Conservation (phyloP, 371 early-diverging fungal genomes). For the Actinomucor elegans region DNA sequence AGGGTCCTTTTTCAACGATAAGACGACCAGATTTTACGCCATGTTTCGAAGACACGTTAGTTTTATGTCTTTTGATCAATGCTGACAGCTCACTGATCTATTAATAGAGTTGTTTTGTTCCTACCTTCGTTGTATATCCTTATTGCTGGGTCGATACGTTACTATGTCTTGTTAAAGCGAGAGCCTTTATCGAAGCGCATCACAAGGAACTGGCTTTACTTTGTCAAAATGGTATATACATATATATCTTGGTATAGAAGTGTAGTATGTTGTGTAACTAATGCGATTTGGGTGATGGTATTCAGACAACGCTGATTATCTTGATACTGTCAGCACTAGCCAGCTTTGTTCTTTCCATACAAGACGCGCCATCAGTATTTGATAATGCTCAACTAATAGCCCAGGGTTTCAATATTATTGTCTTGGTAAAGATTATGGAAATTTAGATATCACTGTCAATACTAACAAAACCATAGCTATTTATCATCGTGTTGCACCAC, state of each 20-base stretch:
- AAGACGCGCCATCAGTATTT: slow-evolving; percentile 4
- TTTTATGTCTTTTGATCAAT: not conserved
- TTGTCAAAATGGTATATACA: slow-evolving; percentile 46
- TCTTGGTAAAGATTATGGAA: slow-evolving; percentile 17
- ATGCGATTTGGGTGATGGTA: no score
- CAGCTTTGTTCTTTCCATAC: slow-evolving; percentile 6
- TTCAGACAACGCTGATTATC: slow-evolving; percentile 7
- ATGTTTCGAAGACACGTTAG: slow-evolving; percentile 63
- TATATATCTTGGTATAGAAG: no score
- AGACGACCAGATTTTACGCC: slow-evolving; percentile 59
- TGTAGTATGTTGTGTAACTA: not conserved
- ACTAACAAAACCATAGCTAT: slow-evolving; percentile 21
- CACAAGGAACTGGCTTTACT: slow-evolving; percentile 33
- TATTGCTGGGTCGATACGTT: slow-evolving; percentile 39
- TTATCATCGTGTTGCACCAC: slow-evolving; percentile 57
- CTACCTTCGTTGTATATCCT: slow-evolving; percentile 42
- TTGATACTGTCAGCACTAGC: slow-evolving; percentile 1
- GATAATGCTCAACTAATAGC: slow-evolving; percentile 15
- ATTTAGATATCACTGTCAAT: slow-evolving; percentile 12
- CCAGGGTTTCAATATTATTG: slow-evolving; percentile 10
- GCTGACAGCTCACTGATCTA: not conserved
- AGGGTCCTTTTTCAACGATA: slow-evolving; percentile 58
- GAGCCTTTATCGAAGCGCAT: slow-evolving; percentile 20
- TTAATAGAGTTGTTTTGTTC: slow-evolving; percentile 25
- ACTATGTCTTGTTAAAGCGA: slow-evolving; percentile 20